phyloP scores from a whole-genome alignment of 441 rosid species.

The Rhodomyrtus psidioides region DNA sequence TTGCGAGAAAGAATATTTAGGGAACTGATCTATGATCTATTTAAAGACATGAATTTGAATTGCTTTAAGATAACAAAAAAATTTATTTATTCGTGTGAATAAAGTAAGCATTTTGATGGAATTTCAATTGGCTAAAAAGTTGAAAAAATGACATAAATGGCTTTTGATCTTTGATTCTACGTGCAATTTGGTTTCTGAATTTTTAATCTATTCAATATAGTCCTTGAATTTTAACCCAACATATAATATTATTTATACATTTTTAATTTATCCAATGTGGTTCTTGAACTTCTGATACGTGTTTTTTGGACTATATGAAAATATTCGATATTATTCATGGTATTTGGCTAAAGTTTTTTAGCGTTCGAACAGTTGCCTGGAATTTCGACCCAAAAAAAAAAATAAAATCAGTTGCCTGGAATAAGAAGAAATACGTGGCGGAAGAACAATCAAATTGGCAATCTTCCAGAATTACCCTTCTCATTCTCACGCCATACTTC shows the following conservation, averaged over 20 bases:
- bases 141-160: too few relatives aligned
- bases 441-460: neutral
- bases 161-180: too few relatives aligned
- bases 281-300: too few relatives aligned
- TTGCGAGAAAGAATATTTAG: neutral
- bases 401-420: neutral
- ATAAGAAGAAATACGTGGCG: neutral
- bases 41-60: neutral
- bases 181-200: rapidly evolving
- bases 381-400: too few relatives aligned
- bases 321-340: too few relatives aligned
- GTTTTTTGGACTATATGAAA: too few relatives aligned
- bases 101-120: neutral
- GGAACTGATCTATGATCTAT: too few relatives aligned
- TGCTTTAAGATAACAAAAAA: neutral
- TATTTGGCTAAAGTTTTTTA: too few relatives aligned
- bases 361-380: too few relatives aligned
- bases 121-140: neutral
- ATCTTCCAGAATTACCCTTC: neutral
- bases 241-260: too few relatives aligned
- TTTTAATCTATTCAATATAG: too few relatives aligned
- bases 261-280: too few relatives aligned
- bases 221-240: rapidly evolving
- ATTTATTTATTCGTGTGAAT: neutral
- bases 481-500: neutral